Evolutionary conservation across 1,284 basidiomycete genomes (phyloP).

Genomic region (Ceratobasidium sp.): DNA sequence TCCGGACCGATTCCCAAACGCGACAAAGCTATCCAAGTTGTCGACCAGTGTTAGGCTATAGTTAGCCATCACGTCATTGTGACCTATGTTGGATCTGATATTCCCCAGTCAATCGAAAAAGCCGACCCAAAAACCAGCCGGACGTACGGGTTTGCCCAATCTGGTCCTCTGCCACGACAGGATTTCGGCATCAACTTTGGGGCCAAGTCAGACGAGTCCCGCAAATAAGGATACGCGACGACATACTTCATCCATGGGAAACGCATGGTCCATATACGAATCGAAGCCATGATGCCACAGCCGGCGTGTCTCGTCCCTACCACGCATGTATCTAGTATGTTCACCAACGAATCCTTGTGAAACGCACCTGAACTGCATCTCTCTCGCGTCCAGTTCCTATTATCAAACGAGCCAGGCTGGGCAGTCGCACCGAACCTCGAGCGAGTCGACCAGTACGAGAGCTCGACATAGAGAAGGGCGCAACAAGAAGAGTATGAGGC

Average conservation of each 20-base stretch:
- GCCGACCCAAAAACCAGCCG: constrained; percentile 5
- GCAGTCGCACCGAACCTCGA: constrained; percentile 16
- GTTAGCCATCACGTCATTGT: constrained; percentile 87
- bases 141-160: constrained; percentile 77
- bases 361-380: constrained; percentile 40
- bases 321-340: neutral
- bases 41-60: constrained; percentile 85
- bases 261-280: constrained; percentile 80
- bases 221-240: constrained; percentile 7
- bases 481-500: constrained; percentile 62
- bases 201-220: constrained; percentile 48
- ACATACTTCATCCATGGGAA: constrained; percentile 79
- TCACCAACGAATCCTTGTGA: neutral
- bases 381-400: constrained; percentile 40
- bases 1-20: constrained; percentile 72
- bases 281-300: constrained; percentile 85
- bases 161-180: constrained; percentile 81
- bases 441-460: constrained; percentile 48
- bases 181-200: constrained; percentile 82
- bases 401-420: constrained; percentile 34
- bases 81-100: constrained; percentile 60
- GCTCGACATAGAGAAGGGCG: constrained; percentile 58
- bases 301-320: constrained; percentile 71
- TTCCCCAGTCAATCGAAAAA: constrained; percentile 39
- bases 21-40: constrained; percentile 80